These are phyloP conservation scores for Scedosporium aurantiacum DNA, from an alignment of 2,329 filamentous ascomycete species.

Conservation along the genomic window DNA sequence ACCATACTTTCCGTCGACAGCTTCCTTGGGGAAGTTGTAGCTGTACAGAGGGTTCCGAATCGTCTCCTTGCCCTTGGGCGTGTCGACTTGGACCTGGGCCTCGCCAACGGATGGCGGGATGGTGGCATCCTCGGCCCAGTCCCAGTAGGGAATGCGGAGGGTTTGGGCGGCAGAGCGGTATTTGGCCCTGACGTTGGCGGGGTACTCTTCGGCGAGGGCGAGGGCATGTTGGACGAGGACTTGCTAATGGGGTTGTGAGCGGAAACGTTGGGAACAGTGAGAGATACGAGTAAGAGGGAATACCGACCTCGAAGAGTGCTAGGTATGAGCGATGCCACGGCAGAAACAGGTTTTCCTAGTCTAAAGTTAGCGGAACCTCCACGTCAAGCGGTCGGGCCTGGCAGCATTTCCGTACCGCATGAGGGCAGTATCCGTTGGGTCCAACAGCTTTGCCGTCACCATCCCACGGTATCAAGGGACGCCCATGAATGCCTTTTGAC, in stretches of 20 bases:
- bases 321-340: conserved; percentile 48
- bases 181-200: conserved; percentile 16
- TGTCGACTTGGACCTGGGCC: conserved; percentile 1
- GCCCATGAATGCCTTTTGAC: conserved; percentile 27
- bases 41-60: conserved; percentile 42
- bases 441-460: conserved; percentile 20
- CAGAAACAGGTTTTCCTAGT: conserved; percentile 36
- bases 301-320: conserved; percentile 39
- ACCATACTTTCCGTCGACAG: conserved; percentile 26
- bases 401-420: conserved; percentile 26
- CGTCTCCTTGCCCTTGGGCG: conserved; percentile 16
- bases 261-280: conserved; percentile 5
- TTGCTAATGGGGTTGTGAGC: conserved; percentile 29
- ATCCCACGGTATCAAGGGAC: conserved; percentile 31
- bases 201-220: conserved; percentile 33
- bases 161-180: conserved; percentile 34
- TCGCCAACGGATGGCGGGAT: conserved; percentile 29
- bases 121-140: conserved; percentile 34
- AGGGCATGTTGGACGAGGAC: conserved; percentile 34
- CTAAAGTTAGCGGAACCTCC: not conserved
- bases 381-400: too few species aligned
- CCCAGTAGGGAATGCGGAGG: conserved; percentile 42
- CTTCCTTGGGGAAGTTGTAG: conserved; percentile 35
- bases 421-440: conserved; percentile 31
- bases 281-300: not conserved